A percentile compares a stretch with the other conserved stretches of the same genome.
Conservation (phyloP, 2,329 filamentous ascomycete species). For the Penicillium fuscoglaucum region DNA sequence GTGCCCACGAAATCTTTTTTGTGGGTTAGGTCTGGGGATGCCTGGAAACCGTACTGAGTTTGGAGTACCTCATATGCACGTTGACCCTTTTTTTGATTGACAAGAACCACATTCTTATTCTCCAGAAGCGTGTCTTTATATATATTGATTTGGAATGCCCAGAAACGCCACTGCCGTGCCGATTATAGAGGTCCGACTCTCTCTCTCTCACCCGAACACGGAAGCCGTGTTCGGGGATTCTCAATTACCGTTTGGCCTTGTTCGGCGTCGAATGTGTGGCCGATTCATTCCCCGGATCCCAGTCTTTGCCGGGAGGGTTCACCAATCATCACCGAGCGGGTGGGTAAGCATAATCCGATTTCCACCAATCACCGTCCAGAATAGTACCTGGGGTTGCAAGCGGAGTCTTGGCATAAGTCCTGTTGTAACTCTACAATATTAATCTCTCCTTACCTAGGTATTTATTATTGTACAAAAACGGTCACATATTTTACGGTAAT, state of each 20-base stretch:
- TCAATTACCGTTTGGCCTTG: conserved; percentile 6
- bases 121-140: background rate
- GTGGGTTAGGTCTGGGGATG: conserved; percentile 11
- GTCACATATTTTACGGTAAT: conserved; percentile 9
- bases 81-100: background rate
- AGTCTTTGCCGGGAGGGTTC: conserved; percentile 1
- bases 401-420: conserved; percentile 17
- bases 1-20: background rate
- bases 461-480: background rate
- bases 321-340: conserved; percentile 7
- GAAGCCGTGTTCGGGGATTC: conserved; percentile 2
- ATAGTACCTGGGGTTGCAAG: conserved; percentile 13
- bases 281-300: conserved; percentile 26
- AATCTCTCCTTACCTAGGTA: conserved; percentile 7
- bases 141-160: background rate
- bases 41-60: background rate
- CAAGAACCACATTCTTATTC: conserved; percentile 2
- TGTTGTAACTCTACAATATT: conserved; percentile 11
- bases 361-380: conserved; percentile 9
- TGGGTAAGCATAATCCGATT: conserved; percentile 4
- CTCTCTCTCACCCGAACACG: conserved; percentile 13
- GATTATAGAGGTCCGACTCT: conserved; percentile 6
- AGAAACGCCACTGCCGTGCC: conserved; percentile 5
- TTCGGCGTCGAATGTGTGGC: conserved; percentile 11
- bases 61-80: background rate